A percentile compares a stretch with the other conserved stretches of the same genome.
phyloP scores from a whole-genome alignment of 2,329 filamentous ascomycete genomes.

The Pyrenophora tritici-repentis region DNA sequence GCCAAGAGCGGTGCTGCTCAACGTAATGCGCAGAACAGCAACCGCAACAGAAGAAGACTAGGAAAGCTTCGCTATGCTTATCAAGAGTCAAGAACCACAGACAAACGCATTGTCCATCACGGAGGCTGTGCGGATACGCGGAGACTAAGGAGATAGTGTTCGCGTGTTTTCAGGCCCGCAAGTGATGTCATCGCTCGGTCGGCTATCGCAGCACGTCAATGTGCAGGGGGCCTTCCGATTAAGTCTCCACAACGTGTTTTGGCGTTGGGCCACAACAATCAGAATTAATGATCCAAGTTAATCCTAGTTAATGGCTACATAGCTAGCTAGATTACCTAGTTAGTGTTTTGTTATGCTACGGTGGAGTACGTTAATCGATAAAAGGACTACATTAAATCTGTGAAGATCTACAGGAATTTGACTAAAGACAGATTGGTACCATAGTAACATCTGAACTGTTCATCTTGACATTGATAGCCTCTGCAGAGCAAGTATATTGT shows the following conservation, averaged over 20 bases:
- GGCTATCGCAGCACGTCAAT: not conserved
- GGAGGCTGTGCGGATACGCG: conserved; percentile 7
- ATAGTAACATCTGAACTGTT: no score
- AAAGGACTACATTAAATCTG: no score
- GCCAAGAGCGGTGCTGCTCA: conserved; percentile 1
- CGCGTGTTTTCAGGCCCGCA: conserved; percentile 1
- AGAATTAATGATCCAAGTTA: no score
- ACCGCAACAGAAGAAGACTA: not conserved
- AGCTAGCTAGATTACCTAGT: no score
- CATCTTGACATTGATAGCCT: no score
- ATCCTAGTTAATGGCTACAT: no score
- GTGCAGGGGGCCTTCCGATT: not conserved
- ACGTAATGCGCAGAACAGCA: not conserved
- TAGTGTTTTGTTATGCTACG: no score
- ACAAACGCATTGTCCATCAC: conserved; percentile 1
- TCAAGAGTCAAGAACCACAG: not conserved
- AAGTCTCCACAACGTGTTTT: not conserved
- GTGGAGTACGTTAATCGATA: no score
- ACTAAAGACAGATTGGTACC: no score
- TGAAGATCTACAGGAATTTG: no score
- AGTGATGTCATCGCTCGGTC: conserved; percentile 13
- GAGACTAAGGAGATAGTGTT: conserved; percentile 6
- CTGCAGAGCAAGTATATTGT: not conserved
- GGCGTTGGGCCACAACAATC: no score
- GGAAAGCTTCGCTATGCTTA: conserved; percentile 19